Percentiles rank a stretch among this genome's conserved stretches.
Evolutionary conservation across 176 grass and related monocot genomes (phyloP).

Genomic region (Raddia distichophylla): DNA sequence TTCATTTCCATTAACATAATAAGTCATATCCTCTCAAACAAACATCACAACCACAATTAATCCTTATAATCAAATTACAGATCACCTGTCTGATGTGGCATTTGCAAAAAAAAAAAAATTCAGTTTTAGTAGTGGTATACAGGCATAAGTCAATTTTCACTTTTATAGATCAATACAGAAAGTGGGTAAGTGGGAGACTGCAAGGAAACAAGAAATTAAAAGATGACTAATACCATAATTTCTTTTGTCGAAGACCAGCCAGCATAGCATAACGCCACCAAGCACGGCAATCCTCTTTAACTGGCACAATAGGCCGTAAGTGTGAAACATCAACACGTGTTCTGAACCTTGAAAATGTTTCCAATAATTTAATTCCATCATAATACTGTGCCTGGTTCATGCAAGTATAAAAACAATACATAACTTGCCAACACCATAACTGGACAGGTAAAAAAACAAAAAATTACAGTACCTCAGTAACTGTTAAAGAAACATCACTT

Average conservation of each 20-base stretch:
- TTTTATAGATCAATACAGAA: conserved; percentile 12
- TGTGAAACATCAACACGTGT: conserved; percentile 94
- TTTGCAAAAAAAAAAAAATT: background rate
- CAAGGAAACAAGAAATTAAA: conserved; percentile 1
- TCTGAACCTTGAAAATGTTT: conserved; percentile 91
- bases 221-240: conserved; percentile 66
- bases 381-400: conserved; percentile 90
- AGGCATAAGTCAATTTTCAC: background rate
- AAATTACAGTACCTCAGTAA: conserved; percentile 71
- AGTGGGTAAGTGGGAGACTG: background rate
- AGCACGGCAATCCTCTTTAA: conserved; percentile 74
- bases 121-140: background rate
- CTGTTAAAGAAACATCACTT: conserved; percentile 88
- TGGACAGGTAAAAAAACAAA: conserved; percentile 26
- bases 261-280: conserved; percentile 98
- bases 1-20: background rate
- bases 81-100: background rate
- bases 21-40: background rate
- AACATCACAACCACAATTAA: background rate
- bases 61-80: background rate
- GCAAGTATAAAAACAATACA: conserved; percentile 34
- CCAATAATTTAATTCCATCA: conserved; percentile 92
- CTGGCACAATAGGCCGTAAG: conserved; percentile 79
- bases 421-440: conserved; percentile 26
- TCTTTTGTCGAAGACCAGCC: conserved; percentile 85